Percentiles rank a stretch among this genome's conserved stretches.
Evolutionary conservation across 2,329 filamentous ascomycete species (phyloP).

Genomic region (Sporothrix inflata): DNA sequence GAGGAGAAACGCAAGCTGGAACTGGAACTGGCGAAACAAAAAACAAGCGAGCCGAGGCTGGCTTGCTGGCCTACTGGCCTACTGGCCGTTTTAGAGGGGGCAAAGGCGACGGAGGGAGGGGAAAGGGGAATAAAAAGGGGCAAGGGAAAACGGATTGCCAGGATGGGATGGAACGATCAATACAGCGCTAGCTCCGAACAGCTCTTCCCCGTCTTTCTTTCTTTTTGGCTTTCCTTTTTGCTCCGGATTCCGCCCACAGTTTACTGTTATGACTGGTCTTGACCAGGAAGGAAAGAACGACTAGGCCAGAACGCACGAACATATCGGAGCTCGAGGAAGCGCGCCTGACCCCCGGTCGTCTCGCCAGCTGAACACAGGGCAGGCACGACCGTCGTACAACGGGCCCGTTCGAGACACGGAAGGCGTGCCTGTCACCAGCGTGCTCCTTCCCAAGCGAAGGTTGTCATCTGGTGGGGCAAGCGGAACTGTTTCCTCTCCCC

Average conservation of each 20-base stretch:
- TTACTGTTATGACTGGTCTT: neutral
- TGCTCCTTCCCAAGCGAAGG: neutral
- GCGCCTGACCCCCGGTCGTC: neutral
- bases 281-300: neutral
- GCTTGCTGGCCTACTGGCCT: neutral
- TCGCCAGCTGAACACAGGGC: neutral
- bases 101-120: neutral
- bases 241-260: neutral
- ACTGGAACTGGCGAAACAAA: neutral
- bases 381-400: constrained; percentile 2
- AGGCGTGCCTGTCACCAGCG: neutral
- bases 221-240: neutral
- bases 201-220: neutral
- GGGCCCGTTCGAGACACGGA: neutral
- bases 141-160: neutral
- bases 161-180: neutral
- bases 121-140: neutral
- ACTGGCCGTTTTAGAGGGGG: neutral
- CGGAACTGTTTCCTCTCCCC: neutral
- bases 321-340: neutral
- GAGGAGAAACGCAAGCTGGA: neutral
- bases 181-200: neutral
- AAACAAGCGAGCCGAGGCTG: constrained; percentile 20
- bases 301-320: neutral
- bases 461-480: neutral